A percentile compares a stretch with the other conserved stretches of the same genome.
Evolutionary conservation across 371 early-diverging fungal species (phyloP).

Genomic region (Syncephalis fuscata): DNA sequence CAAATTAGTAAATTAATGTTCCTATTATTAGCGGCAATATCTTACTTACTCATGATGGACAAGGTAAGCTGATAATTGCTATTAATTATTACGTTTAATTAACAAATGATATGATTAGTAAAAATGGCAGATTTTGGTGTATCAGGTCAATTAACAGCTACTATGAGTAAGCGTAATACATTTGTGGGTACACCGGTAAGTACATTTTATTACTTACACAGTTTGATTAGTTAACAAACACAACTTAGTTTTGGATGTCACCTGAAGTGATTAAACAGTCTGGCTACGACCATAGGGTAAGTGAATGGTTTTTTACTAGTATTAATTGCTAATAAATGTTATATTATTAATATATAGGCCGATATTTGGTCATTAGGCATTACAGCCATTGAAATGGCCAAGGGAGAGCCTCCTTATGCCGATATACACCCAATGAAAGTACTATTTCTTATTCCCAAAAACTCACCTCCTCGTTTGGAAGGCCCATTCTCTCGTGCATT

Average conservation of each 20-base stretch:
- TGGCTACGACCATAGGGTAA: slow-evolving; percentile 80
- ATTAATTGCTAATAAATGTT: neutral
- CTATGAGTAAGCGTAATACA: slow-evolving; percentile 87
- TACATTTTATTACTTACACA: neutral
- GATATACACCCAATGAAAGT: slow-evolving; percentile 88
- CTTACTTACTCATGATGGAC: slow-evolving; percentile 56
- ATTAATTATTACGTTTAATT: neutral
- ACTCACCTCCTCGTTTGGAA: slow-evolving; percentile 69
- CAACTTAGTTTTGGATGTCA: neutral
- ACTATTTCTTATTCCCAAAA: slow-evolving; percentile 83
- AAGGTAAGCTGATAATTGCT: slow-evolving; percentile 16
- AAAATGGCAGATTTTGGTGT: slow-evolving; percentile 98
- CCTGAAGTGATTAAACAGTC: slow-evolving; percentile 87
- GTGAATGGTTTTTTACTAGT: slow-evolving; percentile 1
- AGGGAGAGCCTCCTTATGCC: slow-evolving; percentile 84
- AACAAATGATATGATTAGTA: slow-evolving; percentile 22
- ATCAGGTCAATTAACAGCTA: slow-evolving; percentile 86
- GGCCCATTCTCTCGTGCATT: slow-evolving; percentile 69
- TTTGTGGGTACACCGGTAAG: slow-evolving; percentile 95
- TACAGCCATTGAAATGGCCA: slow-evolving; percentile 93
- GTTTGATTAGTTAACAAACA: neutral
- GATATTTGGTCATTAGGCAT: slow-evolving; percentile 99
- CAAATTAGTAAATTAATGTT: neutral
- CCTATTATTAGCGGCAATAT: slow-evolving; percentile 69
- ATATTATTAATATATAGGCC: slow-evolving; percentile 34